A percentile compares a stretch with the other conserved stretches of the same genome.
Conservation (phyloP, 2,329 filamentous ascomycete species). For the Capronia americana region DNA sequence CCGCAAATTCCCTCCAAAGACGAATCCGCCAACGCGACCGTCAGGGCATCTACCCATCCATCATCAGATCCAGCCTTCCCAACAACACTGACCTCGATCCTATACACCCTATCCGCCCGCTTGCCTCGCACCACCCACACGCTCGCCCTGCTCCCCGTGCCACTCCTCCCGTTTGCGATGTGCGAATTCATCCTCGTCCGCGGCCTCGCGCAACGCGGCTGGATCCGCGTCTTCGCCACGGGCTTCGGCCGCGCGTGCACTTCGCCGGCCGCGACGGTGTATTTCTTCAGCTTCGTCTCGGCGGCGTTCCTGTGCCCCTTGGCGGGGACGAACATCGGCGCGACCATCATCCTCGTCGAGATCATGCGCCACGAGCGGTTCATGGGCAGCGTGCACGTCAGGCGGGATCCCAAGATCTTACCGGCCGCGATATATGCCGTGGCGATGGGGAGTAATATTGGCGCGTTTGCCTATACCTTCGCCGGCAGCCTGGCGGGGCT, state of each 20-base stretch:
- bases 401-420: slow-evolving; percentile 31
- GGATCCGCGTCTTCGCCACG: slow-evolving; percentile 38
- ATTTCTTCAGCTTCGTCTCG: slow-evolving; percentile 39
- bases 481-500: slow-evolving; percentile 39
- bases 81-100: slow-evolving; percentile 26
- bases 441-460: slow-evolving; percentile 41
- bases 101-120: slow-evolving; percentile 26
- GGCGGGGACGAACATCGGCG: slow-evolving; percentile 41
- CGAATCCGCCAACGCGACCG: neutral
- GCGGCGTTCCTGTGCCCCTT: slow-evolving; percentile 39
- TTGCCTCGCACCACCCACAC: slow-evolving; percentile 37
- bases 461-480: slow-evolving; percentile 40
- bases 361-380: slow-evolving; percentile 38
- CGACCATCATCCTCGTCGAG: slow-evolving; percentile 42
- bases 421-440: slow-evolving; percentile 36
- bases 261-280: slow-evolving; percentile 34
- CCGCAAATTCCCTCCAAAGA: neutral
- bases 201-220: slow-evolving; percentile 38
- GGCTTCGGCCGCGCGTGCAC: slow-evolving; percentile 39
- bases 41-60: neutral
- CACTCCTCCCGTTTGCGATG: slow-evolving; percentile 40
- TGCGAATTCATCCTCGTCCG: slow-evolving; percentile 41
- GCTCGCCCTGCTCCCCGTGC: slow-evolving; percentile 33
- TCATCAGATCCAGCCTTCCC: neutral
- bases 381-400: slow-evolving; percentile 24